Percentiles rank a stretch among this genome's conserved stretches.
Evolutionary conservation across 352 stramenopile genomes (phyloP).

Genomic region (Phytopythium sindhum): DNA sequence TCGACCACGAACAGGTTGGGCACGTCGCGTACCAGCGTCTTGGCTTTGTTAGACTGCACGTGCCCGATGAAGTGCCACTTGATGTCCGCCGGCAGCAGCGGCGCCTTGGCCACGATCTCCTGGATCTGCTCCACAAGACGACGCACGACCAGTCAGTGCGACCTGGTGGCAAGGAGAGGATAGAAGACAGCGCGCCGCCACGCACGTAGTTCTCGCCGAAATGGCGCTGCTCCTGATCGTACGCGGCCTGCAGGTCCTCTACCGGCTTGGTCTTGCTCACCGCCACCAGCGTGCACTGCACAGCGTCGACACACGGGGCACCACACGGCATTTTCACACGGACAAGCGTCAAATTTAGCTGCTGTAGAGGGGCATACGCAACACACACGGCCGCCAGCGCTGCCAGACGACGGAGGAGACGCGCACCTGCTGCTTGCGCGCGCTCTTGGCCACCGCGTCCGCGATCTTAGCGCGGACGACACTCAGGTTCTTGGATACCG

Average conservation of each 20-base stretch:
- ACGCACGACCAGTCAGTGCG: neutral
- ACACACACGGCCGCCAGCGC: neutral
- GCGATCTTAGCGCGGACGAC: constrained; percentile 55
- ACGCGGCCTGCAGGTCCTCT: constrained; percentile 84
- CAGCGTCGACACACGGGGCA: neutral
- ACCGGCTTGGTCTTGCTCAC: constrained; percentile 95
- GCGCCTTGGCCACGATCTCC: constrained; percentile 95
- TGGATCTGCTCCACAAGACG: constrained; percentile 62
- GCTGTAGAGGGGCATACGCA: neutral
- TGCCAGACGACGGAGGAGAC: neutral
- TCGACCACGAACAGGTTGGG: constrained; percentile 95
- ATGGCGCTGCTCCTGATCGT: constrained; percentile 89
- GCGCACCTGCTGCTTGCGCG: constrained; percentile 41
- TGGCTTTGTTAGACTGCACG: constrained; percentile 98
- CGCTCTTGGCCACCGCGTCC: constrained; percentile 49
- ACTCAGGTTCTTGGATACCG: constrained; percentile 56
- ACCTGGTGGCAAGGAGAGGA: constrained; percentile 6
- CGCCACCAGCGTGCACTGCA: constrained; percentile 82
- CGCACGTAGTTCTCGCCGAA: constrained; percentile 99
- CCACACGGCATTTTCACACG: no score
- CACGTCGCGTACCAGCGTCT: constrained; percentile 87
- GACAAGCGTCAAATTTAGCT: neutral
- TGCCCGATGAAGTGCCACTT: constrained; percentile 99
- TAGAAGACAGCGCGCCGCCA: constrained; percentile 1
- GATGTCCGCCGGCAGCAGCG: constrained; percentile 84